Evolutionary conservation across 1,284 basidiomycete genomes (phyloP).

Genomic region (Athelia sp.): DNA sequence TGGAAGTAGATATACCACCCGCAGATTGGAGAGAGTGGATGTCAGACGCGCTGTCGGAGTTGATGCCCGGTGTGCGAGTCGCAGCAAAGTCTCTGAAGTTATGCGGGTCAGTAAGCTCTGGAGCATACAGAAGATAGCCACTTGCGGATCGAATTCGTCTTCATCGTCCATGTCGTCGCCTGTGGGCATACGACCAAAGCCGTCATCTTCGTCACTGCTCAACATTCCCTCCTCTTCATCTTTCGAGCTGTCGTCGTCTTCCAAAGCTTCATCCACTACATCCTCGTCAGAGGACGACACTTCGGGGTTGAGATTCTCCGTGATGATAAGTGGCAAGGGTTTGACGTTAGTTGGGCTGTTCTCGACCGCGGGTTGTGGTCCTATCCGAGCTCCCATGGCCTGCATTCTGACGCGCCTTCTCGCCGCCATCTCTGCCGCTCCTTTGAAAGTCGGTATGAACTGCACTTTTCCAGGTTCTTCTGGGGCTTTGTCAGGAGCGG

Average conservation of each 20-base stretch:
- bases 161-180: conserved; percentile 56
- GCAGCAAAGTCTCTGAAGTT: conserved; percentile 42
- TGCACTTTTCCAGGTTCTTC: conserved; percentile 44
- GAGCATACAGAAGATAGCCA: conserved; percentile 8
- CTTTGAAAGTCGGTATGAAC: conserved; percentile 71
- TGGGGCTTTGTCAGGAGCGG: conserved; percentile 21
- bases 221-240: not conserved
- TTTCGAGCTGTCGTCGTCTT: conserved; percentile 32
- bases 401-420: conserved; percentile 58
- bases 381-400: conserved; percentile 38
- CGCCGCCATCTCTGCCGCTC: conserved; percentile 75
- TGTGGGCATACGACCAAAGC: conserved; percentile 47
- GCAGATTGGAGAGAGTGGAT: conserved; percentile 49
- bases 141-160: conserved; percentile 74
- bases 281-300: conserved; percentile 51
- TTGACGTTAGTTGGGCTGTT: conserved; percentile 16
- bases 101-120: conserved; percentile 2
- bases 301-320: conserved; percentile 35
- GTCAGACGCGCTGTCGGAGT: conserved; percentile 57
- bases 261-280: conserved; percentile 28
- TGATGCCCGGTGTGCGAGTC: conserved; percentile 37
- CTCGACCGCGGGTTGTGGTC: conserved; percentile 25
- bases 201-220: conserved; percentile 42
- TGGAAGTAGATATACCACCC: conserved; percentile 39
- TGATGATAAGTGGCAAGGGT: conserved; percentile 22